phyloP scores from a whole-genome alignment of 257 asterid species.

The Catharanthus roseus region DNA sequence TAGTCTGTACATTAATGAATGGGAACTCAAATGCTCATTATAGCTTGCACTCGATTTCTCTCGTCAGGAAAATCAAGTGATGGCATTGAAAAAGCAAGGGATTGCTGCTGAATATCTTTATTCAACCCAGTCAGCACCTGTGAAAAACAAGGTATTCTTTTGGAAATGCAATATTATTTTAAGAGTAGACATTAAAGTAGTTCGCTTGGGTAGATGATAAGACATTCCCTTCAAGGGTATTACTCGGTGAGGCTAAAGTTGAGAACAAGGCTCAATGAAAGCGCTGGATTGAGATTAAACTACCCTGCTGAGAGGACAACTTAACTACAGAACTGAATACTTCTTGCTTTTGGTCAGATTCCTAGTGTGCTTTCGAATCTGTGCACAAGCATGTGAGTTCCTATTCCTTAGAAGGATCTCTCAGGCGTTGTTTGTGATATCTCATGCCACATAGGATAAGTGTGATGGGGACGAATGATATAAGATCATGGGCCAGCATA shows the following conservation, averaged over 20 bases:
- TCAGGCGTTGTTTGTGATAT: too few species aligned
- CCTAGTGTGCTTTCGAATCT: neutral
- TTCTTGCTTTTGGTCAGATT: neutral
- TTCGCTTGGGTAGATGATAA: neutral
- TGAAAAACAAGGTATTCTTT: constrained; percentile 57
- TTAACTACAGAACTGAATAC: neutral
- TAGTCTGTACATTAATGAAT: neutral
- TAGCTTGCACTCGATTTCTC: constrained; percentile 2
- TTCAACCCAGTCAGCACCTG: constrained; percentile 69
- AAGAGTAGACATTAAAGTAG: neutral
- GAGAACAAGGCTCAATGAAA: neutral
- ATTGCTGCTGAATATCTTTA: constrained; percentile 91
- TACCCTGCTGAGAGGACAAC: neutral
- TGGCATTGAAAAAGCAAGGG: constrained; percentile 68
- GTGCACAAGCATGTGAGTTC: neutral
- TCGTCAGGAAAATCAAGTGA: constrained; percentile 85
- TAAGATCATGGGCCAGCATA: too few species aligned
- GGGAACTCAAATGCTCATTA: neutral
- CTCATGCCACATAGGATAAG: too few species aligned
- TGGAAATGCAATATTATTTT: constrained; percentile 5
- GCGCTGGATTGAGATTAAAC: neutral
- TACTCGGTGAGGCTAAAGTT: neutral
- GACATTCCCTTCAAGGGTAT: neutral
- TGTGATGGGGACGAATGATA: too few species aligned
- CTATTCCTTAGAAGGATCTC: neutral